Evolutionary conservation across 2,329 filamentous ascomycete genomes (phyloP), one percentile per base, ranked within the genome.

Genomic region (Ophiostoma piceae): DNA sequence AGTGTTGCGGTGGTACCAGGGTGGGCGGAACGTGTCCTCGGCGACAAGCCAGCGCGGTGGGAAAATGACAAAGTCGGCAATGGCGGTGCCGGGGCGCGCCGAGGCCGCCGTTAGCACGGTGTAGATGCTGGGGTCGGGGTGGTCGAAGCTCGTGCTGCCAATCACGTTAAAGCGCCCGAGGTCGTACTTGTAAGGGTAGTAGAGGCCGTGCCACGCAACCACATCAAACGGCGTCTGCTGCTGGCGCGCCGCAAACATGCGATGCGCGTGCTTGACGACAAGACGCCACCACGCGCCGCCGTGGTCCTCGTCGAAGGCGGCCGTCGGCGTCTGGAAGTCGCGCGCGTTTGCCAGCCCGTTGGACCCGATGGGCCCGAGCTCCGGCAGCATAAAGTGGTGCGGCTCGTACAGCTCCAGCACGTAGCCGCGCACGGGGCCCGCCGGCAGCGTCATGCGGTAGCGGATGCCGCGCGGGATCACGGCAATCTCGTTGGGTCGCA

Each of bases 121-220:
- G 80, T 90, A 94, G 77, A 94, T 92, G 72, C 85, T 88, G 0
- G 91, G 91, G 76, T 94, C 91, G 0, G 90, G 90, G 76, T 94
- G 91, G 77, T 94, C 91, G 75, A 86, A 92, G 9, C 87, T 90
- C 73, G 92, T 87, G 69, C 84, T 87, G 22, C 90, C 91, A 62
- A 94, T 88, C 64, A 87, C 87, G 79, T 89, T 90, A 82, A 92
- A 94, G 39, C 90, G 87, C 32, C 88, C 89, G 0, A 94, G 84
- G 75, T 93, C 91, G 80, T 94, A 94, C 79, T 94, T 94, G 84
- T 88, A 92, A 0, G 91, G 91, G 72, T 90, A 90, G 79, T 92
- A 93, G 73, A 87, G 90, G 64, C 91, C 91, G 76, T 94, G 90
- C 90, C 90, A 94, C 2, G 88, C 90, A 2, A 92, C 90, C 0